Base-by-base conservation (phyloP, 208 protist species). In the Trypanosoma mega region DNA sequence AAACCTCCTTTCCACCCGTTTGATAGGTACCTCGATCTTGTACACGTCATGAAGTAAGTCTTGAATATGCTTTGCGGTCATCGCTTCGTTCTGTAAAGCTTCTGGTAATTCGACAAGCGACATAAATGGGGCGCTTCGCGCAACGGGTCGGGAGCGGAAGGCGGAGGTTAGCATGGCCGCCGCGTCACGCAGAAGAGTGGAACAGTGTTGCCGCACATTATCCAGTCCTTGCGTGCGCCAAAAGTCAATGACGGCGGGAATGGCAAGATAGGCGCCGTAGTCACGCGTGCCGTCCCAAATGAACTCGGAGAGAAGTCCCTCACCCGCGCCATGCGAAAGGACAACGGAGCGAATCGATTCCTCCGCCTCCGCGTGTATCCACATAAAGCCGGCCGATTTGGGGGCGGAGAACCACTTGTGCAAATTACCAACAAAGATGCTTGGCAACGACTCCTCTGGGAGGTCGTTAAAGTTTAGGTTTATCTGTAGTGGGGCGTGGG, bases 321-420 rank as follows among this genome's bases (percentile, higher is more conserved):
- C 81, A 18, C 88, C 83, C 27, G 85, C 83, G 23, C 93, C 93
- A 54, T 97, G 93, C 8, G 87, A 95, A 20, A 90, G 60, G 45
- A 93, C 85, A 21, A 85, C 81, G 45, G 73, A 85, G 72, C 76
- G 78, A 45, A 94, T 71, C 27, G 50, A 48, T n/a, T 80, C 69
- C 39, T 68, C 48, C 37, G 68, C 61, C 8, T 70, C 71, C 3
- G 29, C 21, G 20, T 84, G 60, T 23, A 92, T 80, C 82, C 85
- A 94, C 67, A 96, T 80, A 63, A 92, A 93, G 33, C 87, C 93
- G n/a, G 66, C 80, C 5, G 90, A 84, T 71, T 94, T 94, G 49
- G 90, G 79, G 8, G 72, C 63, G 20, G 77, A 93, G 51, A 94
- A 85, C 90, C 93, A 97, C 69, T 97, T 97, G 78, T 97, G 93